phyloP scores from a whole-genome alignment of 2,329 filamentous ascomycete species.

The Epichloe coenophiala region DNA sequence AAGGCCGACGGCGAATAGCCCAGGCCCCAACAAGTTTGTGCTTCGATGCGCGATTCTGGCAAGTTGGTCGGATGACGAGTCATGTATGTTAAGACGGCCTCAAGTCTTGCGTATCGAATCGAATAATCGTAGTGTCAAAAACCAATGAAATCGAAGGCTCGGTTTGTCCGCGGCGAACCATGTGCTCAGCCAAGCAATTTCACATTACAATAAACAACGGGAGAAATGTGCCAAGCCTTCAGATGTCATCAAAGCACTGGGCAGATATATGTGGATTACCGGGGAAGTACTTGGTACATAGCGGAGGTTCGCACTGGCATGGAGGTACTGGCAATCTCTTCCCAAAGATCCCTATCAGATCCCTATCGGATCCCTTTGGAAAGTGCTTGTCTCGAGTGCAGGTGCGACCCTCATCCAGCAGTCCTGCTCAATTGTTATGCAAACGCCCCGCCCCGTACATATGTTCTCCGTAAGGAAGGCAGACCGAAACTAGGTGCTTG shows the following conservation, averaged over 20 bases:
- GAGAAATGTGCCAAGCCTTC: slow-evolving; percentile 3
- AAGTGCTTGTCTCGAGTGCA: not conserved
- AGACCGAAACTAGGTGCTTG: not conserved
- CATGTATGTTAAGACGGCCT: not conserved
- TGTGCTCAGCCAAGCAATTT: not conserved
- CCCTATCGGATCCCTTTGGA: not conserved
- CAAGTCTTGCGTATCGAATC: not conserved
- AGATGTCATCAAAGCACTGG: not conserved
- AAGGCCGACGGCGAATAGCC: not conserved
- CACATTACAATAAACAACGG: not conserved
- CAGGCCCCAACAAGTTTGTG: not conserved
- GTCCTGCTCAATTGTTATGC: too few species aligned
- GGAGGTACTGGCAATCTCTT: not conserved
- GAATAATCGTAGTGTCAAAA: not conserved
- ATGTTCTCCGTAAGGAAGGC: not conserved
- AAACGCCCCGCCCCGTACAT: too few species aligned
- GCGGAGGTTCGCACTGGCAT: not conserved
- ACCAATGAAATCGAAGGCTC: not conserved
- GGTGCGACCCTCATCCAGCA: not conserved
- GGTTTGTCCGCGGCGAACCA: not conserved
- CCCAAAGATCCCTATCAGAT: not conserved
- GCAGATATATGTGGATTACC: not conserved
- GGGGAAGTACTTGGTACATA: not conserved
- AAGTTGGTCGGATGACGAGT: not conserved
- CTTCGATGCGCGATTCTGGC: not conserved